Evolutionary conservation across 116 monocot genomes (phyloP).

Genomic region (Dioscorea cayenensis): DNA sequence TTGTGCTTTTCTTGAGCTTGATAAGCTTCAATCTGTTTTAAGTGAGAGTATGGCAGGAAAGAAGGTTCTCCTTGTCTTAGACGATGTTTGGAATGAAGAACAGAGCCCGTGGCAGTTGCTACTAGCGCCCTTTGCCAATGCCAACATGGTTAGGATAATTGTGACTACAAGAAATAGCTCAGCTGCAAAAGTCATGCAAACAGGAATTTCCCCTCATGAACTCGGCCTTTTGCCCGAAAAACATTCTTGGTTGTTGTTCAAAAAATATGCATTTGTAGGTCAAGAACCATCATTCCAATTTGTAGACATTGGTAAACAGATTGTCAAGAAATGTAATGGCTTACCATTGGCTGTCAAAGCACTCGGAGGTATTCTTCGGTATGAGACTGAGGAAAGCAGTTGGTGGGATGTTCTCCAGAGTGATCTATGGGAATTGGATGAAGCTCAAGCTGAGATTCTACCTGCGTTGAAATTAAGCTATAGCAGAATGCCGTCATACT

Average conservation of each 20-base stretch:
- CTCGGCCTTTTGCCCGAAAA: conserved; percentile 1
- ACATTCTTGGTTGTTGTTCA: conserved; percentile 14
- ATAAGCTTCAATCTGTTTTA: not conserved
- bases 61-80: conserved; percentile 19
- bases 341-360: not conserved
- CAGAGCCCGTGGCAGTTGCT: not conserved
- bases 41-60: not conserved
- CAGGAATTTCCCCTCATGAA: not conserved
- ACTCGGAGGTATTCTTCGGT: conserved; percentile 1
- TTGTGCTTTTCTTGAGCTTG: not conserved
- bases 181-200: not conserved
- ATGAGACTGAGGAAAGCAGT: not conserved
- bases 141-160: not conserved
- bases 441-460: not conserved
- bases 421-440: conserved; percentile 4
- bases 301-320: not conserved
- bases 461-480: not conserved
- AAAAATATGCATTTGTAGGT: conserved; percentile 11
- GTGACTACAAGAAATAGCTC: conserved; percentile 11
- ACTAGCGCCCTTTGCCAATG: not conserved
- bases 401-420: conserved; percentile 2
- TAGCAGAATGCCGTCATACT: not conserved
- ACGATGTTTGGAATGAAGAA: conserved; percentile 20
- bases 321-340: not conserved
- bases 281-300: not conserved